A percentile compares a stretch with the other conserved stretches of the same genome.
These are phyloP conservation scores for Phytophthora megakarya DNA, from an alignment of 352 stramenopile species.

Conservation along the genomic window DNA sequence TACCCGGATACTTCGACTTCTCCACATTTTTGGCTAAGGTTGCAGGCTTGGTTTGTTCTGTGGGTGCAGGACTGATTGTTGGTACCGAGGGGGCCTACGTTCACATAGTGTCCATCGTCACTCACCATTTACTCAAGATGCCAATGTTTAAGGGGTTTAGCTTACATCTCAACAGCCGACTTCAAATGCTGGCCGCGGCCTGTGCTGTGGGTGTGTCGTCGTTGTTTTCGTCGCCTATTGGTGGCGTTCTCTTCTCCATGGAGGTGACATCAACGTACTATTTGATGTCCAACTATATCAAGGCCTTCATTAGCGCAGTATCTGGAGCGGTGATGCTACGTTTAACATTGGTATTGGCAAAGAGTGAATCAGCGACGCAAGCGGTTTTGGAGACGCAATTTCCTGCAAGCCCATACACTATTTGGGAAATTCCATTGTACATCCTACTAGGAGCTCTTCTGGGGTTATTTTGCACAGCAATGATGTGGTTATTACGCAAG, in stretches of 20 bases:
- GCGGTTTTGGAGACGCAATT: constrained; percentile 61
- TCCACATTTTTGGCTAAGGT: constrained; percentile 88
- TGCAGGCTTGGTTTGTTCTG: constrained; percentile 93
- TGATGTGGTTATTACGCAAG: constrained; percentile 65
- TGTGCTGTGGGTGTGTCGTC: constrained; percentile 93
- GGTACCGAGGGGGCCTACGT: constrained; percentile 99
- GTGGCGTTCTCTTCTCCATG: constrained; percentile 94
- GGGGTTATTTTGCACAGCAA: constrained; percentile 57
- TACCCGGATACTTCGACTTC: constrained; percentile 85
- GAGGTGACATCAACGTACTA: constrained; percentile 93
- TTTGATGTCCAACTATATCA: constrained; percentile 91
- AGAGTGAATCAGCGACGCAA: constrained; percentile 54
- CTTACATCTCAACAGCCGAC: constrained; percentile 70
- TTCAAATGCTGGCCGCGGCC: constrained; percentile 91
- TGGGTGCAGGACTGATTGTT: constrained; percentile 94
- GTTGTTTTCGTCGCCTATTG: constrained; percentile 93
- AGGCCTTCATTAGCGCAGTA: constrained; percentile 87
- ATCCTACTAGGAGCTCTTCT: constrained; percentile 60
- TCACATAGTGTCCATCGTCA: constrained; percentile 95
- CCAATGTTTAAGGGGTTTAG: constrained; percentile 78
- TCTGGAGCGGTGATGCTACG: constrained; percentile 79
- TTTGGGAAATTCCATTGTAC: constrained; percentile 81
- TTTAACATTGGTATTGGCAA: constrained; percentile 61
- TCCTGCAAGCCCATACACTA: constrained; percentile 52
- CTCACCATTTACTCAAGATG: constrained; percentile 88